These are phyloP conservation scores for Citrullus mucosospermus DNA, from an alignment of 306 rosid species.

Conservation along the genomic window DNA sequence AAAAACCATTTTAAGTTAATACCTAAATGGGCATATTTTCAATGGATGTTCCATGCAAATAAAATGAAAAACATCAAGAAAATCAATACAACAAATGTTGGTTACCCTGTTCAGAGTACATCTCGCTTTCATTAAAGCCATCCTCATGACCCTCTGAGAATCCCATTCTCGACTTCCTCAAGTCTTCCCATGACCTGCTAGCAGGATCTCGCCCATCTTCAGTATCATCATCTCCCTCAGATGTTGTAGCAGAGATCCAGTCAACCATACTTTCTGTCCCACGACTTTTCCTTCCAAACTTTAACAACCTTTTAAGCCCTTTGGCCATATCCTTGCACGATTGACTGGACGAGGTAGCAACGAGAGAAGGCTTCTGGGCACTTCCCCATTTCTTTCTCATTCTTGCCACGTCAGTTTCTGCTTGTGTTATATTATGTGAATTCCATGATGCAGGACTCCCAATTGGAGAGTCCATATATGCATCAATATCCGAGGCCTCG, in stretches of 20 bases:
- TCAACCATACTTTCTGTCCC: conserved; percentile 75
- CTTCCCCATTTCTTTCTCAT: conserved; percentile 99
- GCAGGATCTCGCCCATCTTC: conserved; percentile 92
- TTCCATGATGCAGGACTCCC: conserved; percentile 98
- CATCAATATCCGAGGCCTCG: conserved; percentile 86
- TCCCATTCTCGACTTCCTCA: conserved; percentile 97
- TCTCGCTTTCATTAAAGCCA: conserved; percentile 69
- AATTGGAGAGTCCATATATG: conserved; percentile 73
- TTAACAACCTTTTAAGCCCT: conserved; percentile 82
- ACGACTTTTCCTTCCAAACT: conserved; percentile 91
- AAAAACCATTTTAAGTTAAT: not conserved
- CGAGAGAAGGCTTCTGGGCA: conserved; percentile 78
- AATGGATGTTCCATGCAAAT: conserved; percentile 4
- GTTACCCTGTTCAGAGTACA: conserved; percentile 75
- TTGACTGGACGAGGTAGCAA: conserved; percentile 66
- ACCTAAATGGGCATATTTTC: not conserved
- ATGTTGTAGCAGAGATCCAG: conserved; percentile 98
- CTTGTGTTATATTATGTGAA: conserved; percentile 62
- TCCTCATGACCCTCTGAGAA: conserved; percentile 81
- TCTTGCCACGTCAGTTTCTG: conserved; percentile 78
- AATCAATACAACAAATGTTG: not conserved
- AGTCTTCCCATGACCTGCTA: conserved; percentile 78
- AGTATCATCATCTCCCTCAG: conserved; percentile 96
- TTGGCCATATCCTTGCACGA: conserved; percentile 85
- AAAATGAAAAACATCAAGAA: not conserved